Conservation (phyloP, 2,329 filamentous ascomycete genomes). For the Pestalotiopsis sp. region DNA sequence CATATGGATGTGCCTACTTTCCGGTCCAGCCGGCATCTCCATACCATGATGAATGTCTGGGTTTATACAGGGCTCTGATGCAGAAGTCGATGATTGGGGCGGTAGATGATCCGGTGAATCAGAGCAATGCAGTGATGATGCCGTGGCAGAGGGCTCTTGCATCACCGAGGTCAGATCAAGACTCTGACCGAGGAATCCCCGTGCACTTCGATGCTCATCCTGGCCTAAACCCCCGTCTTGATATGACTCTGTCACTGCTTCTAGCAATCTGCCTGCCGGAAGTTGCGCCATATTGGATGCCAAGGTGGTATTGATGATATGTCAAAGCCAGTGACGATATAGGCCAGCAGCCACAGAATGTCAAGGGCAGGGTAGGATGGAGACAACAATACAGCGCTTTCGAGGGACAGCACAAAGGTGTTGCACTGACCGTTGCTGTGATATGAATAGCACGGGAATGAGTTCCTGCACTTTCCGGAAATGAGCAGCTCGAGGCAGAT, state of each 20-base stretch:
- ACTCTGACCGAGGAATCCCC: conserved; percentile 37
- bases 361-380: background rate
- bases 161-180: conserved; percentile 32
- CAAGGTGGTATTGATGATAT: conserved; percentile 11
- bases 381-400: background rate
- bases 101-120: conserved; percentile 5
- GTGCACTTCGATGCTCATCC: conserved; percentile 19
- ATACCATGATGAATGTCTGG: background rate
- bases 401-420: background rate
- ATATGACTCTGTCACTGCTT: conserved; percentile 13
- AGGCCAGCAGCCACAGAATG: background rate
- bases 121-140: background rate
- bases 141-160: background rate
- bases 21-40: background rate
- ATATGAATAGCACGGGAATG: background rate
- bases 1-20: background rate
- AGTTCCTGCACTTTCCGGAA: background rate
- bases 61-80: background rate
- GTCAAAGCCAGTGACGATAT: background rate
- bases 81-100: conserved; percentile 15
- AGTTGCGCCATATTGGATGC: conserved; percentile 1
- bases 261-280: conserved; percentile 1
- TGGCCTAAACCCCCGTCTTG: conserved; percentile 12
- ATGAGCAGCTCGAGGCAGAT: background rate
- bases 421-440: background rate